Conservation (phyloP, 805 yeast species). For the Saccharomycopsis sp. region DNA sequence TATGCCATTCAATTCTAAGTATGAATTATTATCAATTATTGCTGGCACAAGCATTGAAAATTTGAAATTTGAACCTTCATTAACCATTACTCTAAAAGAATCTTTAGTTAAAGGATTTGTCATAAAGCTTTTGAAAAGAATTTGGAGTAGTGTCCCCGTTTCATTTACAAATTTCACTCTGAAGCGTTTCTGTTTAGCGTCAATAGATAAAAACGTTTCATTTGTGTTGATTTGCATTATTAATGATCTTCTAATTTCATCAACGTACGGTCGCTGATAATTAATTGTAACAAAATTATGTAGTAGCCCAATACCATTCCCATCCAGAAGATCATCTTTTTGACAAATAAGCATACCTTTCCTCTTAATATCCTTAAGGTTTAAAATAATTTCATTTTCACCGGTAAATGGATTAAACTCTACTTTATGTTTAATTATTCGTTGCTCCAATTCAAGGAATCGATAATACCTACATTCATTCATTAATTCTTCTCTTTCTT, state of each 20-base stretch:
- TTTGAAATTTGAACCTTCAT: neutral
- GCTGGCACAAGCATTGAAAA: neutral
- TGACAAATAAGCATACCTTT: conserved; percentile 23
- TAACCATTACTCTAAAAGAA: neutral
- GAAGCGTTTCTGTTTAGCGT: neutral
- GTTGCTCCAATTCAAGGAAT: conserved; percentile 68
- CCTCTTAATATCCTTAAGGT: conserved; percentile 39
- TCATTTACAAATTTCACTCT: conserved; percentile 7
- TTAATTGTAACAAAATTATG: neutral
- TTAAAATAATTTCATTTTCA: conserved; percentile 51
- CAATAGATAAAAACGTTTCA: conserved; percentile 5
- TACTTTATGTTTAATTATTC: conserved; percentile 47
- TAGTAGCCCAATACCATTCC: neutral
- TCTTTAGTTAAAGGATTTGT: neutral
- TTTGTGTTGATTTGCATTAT: conserved; percentile 6
- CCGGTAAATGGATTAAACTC: conserved; percentile 43
- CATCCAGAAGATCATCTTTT: neutral
- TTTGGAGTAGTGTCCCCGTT: conserved; percentile 1
- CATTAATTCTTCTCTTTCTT: conserved; percentile 49
- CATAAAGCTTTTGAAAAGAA: neutral
- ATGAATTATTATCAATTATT: neutral
- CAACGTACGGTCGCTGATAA: conserved; percentile 13
- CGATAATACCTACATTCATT: conserved; percentile 74
- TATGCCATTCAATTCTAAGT: conserved; percentile 1
- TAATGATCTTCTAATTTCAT: conserved; percentile 1